A percentile compares a stretch with the other conserved stretches of the same genome.
phyloP scores from a whole-genome alignment of 306 rosid genomes.

The Phaseolus lunatus region DNA sequence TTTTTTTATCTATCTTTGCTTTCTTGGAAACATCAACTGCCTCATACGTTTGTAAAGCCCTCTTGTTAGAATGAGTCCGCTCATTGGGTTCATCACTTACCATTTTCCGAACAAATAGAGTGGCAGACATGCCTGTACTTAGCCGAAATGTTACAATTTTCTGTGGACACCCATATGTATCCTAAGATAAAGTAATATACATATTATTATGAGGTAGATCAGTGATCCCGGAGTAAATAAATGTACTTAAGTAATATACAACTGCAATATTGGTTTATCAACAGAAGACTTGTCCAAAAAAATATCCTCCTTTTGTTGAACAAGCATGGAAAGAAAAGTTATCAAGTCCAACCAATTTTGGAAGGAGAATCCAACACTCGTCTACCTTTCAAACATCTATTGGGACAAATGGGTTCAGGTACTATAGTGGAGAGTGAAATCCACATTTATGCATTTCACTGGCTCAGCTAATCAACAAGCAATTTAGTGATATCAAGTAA shows the following conservation, averaged over 20 bases:
- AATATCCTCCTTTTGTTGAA: constrained; percentile 15
- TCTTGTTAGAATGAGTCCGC: constrained; percentile 52
- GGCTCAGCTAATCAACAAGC: constrained; percentile 13
- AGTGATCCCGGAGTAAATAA: not conserved
- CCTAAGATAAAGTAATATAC: constrained; percentile 56
- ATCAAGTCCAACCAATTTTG: not conserved
- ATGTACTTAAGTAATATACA: constrained; percentile 18
- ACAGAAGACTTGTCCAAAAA: constrained; percentile 7
- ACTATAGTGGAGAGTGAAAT: constrained; percentile 23
- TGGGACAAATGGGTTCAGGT: constrained; percentile 15
- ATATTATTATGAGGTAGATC: constrained; percentile 7
- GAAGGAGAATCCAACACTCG: not conserved
- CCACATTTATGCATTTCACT: constrained; percentile 15
- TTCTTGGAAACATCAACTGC: constrained; percentile 50
- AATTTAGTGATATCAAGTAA: not conserved
- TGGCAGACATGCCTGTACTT: constrained; percentile 44
- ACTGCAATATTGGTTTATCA: constrained; percentile 12
- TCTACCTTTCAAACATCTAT: not conserved
- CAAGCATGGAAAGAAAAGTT: not conserved
- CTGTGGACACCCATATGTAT: constrained; percentile 69
- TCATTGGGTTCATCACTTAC: constrained; percentile 18
- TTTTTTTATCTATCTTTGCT: constrained; percentile 55
- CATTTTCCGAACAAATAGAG: constrained; percentile 66
- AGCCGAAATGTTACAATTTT: constrained; percentile 51
- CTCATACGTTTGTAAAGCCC: constrained; percentile 59